Evolutionary conservation across 1,139 yeast species (phyloP).

Genomic region (Pichia cactophila): DNA sequence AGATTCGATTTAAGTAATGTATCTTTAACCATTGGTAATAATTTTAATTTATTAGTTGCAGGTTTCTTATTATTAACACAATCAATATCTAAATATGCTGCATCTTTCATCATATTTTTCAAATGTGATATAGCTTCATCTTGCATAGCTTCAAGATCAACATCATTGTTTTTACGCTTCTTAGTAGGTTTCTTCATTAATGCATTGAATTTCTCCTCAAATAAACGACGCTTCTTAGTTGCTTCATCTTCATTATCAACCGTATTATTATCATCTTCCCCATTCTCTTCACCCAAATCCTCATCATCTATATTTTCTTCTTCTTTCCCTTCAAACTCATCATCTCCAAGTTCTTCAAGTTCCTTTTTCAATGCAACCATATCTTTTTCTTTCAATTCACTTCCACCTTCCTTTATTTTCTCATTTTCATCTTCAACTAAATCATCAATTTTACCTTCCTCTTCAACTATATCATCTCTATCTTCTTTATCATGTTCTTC

Average conservation of each 20-base stretch:
- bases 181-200: slow-evolving; percentile 53
- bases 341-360: slow-evolving; percentile 1
- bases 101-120: slow-evolving; percentile 86
- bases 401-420: slow-evolving; percentile 2
- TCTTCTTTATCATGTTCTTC: not conserved
- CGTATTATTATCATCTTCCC: slow-evolving; percentile 12
- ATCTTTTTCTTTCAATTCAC: not conserved
- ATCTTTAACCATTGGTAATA: slow-evolving; percentile 71
- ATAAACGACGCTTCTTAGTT: slow-evolving; percentile 59
- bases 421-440: slow-evolving; percentile 2
- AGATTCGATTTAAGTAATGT: slow-evolving; percentile 75
- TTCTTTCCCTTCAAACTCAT: not conserved
- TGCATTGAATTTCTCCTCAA: slow-evolving; percentile 75
- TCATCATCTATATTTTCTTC: slow-evolving; percentile 8
- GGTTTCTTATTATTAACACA: slow-evolving; percentile 67
- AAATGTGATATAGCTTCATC: slow-evolving; percentile 81
- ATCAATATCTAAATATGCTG: slow-evolving; percentile 87
- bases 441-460: slow-evolving; percentile 3
- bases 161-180: slow-evolving; percentile 68
- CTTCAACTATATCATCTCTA: not conserved
- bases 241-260: slow-evolving; percentile 33
- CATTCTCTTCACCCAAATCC: slow-evolving; percentile 24
- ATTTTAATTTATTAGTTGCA: slow-evolving; percentile 78
- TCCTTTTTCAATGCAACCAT: not conserved
- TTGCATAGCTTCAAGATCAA: slow-evolving; percentile 88